Evolutionary conservation across 345 rosid species (phyloP).

Genomic region (Salix koriyanagi): DNA sequence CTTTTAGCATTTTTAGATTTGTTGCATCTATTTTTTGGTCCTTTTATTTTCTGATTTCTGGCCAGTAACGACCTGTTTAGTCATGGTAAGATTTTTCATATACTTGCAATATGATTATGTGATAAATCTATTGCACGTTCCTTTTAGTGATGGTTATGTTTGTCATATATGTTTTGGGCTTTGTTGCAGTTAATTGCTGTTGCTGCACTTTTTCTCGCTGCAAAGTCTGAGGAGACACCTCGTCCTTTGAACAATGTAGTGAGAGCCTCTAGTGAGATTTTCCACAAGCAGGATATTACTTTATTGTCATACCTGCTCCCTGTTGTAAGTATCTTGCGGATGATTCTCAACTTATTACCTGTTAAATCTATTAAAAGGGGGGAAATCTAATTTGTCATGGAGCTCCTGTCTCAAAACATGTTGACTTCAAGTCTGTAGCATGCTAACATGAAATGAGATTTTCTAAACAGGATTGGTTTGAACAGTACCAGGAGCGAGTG

Average conservation of each 20-base stretch:
- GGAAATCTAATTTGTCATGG: background rate
- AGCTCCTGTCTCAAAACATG: background rate
- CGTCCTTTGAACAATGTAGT: constrained; percentile 61
- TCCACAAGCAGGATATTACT: constrained; percentile 60
- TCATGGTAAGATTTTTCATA: background rate
- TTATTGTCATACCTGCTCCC: constrained; percentile 61
- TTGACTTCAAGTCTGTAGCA: background rate
- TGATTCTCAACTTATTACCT: background rate
- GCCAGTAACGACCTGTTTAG: background rate
- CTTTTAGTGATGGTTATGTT: background rate
- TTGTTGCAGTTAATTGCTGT: constrained; percentile 62
- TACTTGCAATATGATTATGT: background rate
- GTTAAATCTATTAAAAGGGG: background rate
- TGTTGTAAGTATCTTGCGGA: constrained; percentile 41
- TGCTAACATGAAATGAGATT: constrained; percentile 15
- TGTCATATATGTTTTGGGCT: constrained; percentile 7
- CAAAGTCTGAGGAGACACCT: constrained; percentile 82
- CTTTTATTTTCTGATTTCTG: background rate
- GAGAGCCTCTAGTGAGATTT: constrained; percentile 55
- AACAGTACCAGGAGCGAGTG: constrained; percentile 64
- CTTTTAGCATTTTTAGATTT: background rate
- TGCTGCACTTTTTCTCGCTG: constrained; percentile 73
- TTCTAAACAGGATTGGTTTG: constrained; percentile 70
- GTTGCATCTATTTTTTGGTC: background rate
- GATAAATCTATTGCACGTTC: background rate